Evolutionary conservation across 2,329 filamentous ascomycete species (phyloP), one percentile per base, ranked within the genome.

Genomic region (Colletotrichum navitas): DNA sequence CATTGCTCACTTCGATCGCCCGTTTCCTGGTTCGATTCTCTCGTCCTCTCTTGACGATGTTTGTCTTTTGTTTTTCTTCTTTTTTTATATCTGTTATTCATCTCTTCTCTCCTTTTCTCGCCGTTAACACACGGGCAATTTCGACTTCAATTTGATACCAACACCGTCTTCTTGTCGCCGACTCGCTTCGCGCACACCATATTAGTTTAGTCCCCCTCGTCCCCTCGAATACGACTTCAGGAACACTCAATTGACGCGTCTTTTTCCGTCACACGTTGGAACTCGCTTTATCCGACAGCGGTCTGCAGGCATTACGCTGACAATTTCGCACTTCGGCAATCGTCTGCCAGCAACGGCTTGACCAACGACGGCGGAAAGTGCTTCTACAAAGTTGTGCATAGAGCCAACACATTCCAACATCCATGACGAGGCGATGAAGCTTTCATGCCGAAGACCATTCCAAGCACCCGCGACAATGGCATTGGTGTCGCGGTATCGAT

Each of bases 121-220:
- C 69, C 60, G 39, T 69, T 59, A 59, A 60, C 69, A 71, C 60
- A 60, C 47, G 66, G 45, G 66, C 66, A 72, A 39, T 51, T 61
- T 64, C 65, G 65, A 63, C 68, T 63, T 59, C 65, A 71, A 66
- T 69, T 70, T 63, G 70, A 74, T 74, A 73, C 72, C 72, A 63
- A 52, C 34, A 51, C 45, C 66, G 61, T 70, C 52, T 49, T 59
- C 56, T 69, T 62, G 43, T 73, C 61, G 63, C 51, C 66, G 62
- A 62, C 56, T 60, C 58, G 34, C 59, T 63, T 67, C 59, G 56
- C 66, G 62, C 43, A 34, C 52, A 45, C 34, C 60, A 49, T 70
- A 21, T 71, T 70, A 72, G 32, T 61, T 61, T 72, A 72, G 66
- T 69, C 49, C 16, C 32, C 55, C 21, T 39, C 29, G n/a, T 41